These are phyloP conservation scores for Saccharata proteae DNA, from an alignment of 2,329 filamentous ascomycete species.

Conservation along the genomic window DNA sequence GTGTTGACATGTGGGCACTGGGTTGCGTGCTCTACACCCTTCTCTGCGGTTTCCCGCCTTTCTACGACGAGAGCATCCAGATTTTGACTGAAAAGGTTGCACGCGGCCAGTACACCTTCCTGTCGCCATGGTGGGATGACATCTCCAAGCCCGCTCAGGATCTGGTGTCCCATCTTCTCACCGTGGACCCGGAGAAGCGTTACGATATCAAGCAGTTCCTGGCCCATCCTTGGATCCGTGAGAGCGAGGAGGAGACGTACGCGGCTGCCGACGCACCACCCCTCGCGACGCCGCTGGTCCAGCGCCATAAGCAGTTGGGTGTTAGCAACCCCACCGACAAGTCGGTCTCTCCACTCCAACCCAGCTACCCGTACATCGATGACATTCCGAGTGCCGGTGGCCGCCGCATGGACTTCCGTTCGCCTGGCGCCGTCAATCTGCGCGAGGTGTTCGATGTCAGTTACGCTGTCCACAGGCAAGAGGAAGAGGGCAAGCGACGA, in stretches of 20 bases:
- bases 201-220: conserved; percentile 91
- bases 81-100: conserved; percentile 96
- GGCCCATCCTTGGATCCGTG: conserved; percentile 83
- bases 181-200: conserved; percentile 87
- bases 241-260: conserved; percentile 54
- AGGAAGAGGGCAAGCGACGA: conserved; percentile 85
- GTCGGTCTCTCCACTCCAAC: conserved; percentile 31
- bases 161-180: conserved; percentile 82
- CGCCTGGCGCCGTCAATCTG: conserved; percentile 85
- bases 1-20: conserved; percentile 98
- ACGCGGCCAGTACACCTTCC: conserved; percentile 89
- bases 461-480: conserved; percentile 94
- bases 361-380: conserved; percentile 42
- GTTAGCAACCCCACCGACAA: conserved; percentile 11
- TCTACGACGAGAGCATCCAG: conserved; percentile 97
- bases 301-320: conserved; percentile 43
- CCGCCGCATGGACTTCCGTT: conserved; percentile 81
- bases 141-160: conserved; percentile 94
- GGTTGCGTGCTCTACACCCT: conserved; percentile 95
- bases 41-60: conserved; percentile 93
- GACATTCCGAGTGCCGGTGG: conserved; percentile 42
- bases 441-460: conserved; percentile 96
- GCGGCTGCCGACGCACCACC: conserved; percentile 59
- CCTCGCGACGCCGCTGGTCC: conserved; percentile 52
- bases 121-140: conserved; percentile 98